Evolutionary conservation across 2,329 filamentous ascomycete genomes (phyloP), one percentile per base, ranked within the genome.

Genomic region (Geosmithia morbida): DNA sequence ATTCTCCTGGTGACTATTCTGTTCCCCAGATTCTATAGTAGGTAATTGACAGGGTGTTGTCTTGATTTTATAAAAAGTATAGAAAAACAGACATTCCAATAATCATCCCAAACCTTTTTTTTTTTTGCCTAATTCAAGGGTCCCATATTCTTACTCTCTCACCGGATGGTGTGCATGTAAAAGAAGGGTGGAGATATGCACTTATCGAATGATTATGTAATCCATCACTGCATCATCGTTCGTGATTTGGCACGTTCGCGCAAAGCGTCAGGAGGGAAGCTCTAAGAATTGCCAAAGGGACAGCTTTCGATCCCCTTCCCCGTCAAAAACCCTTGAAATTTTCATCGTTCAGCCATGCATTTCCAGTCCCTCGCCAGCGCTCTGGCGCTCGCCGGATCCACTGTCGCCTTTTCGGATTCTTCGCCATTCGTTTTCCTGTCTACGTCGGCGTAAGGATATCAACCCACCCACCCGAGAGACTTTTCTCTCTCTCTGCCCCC

Each of bases 351-450:
- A 26, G 44, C 55, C 52, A 82, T 81, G 78, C 76, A 72, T 69
- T 59, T 72, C 57, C 72, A 71, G 48, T 61, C 66, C 59, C 58
- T 73, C 58, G 64, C 69, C 50, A 63, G 71, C 54, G 59, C 75
- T 46, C 64, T 77, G 58, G 72, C 72, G 53, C 64, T 77, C 56
- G 71, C 76, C 54, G 72, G 75, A 50, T 71, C 72, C 20, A 79
- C 74, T 43, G 69, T 79, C 51, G 89, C 87, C 22, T 92, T 95
- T 63, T 80, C 78, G 52, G 83, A 95, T 65, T 87, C 89, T 2
- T 89, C 87, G 48, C 90, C 92, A 17, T 92, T 95, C 65, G 76
- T 95, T 61, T 69, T 96, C 54, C 83, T 94, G 63, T 96, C 90
- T 30, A 90, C 83, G 43, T 76, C 83, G 52, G 71, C 81, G 89